phyloP scores from a whole-genome alignment of 2,329 filamentous ascomycete species.

The Fusarium longipes region DNA sequence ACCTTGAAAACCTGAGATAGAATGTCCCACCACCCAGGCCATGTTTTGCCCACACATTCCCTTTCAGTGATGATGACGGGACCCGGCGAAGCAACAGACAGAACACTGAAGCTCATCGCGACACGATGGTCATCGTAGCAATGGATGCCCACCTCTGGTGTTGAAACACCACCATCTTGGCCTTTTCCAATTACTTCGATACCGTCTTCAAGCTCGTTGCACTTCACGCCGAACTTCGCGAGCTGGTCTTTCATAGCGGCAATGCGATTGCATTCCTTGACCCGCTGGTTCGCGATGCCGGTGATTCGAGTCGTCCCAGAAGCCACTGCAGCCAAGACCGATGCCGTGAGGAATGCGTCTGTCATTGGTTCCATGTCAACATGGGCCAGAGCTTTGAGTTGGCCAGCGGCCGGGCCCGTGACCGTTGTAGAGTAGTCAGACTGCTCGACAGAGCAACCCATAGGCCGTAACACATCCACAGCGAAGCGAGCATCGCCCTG shows the following conservation, averaged over 20 bases:
- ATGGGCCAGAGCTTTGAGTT: constrained; percentile 78
- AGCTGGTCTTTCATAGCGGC: constrained; percentile 94
- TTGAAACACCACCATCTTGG: constrained; percentile 57
- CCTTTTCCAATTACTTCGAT: constrained; percentile 75
- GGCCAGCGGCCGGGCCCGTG: constrained; percentile 81
- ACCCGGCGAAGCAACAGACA: constrained; percentile 76
- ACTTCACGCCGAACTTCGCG: constrained; percentile 89
- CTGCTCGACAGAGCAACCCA: constrained; percentile 93
- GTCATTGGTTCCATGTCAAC: constrained; percentile 99
- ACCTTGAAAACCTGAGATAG: constrained; percentile 82
- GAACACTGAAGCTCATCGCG: constrained; percentile 97
- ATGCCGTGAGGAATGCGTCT: constrained; percentile 95
- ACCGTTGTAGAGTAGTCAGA: constrained; percentile 89
- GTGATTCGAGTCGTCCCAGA: constrained; percentile 85
- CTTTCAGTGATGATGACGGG: constrained; percentile 86
- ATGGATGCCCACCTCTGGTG: constrained; percentile 76
- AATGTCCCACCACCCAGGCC: constrained; percentile 98
- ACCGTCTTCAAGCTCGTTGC: constrained; percentile 92
- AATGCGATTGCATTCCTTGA: constrained; percentile 98
- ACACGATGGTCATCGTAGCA: constrained; percentile 99
- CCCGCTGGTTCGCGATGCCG: constrained; percentile 96
- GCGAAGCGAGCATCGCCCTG: constrained; percentile 97
- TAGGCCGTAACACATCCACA: constrained; percentile 86
- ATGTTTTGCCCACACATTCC: constrained; percentile 96
- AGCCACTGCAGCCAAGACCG: constrained; percentile 90